A percentile compares a stretch with the other conserved stretches of the same genome.
These are phyloP conservation scores for Passalora sequoiae DNA, from an alignment of 2,329 filamentous ascomycete genomes.

Conservation along the genomic window DNA sequence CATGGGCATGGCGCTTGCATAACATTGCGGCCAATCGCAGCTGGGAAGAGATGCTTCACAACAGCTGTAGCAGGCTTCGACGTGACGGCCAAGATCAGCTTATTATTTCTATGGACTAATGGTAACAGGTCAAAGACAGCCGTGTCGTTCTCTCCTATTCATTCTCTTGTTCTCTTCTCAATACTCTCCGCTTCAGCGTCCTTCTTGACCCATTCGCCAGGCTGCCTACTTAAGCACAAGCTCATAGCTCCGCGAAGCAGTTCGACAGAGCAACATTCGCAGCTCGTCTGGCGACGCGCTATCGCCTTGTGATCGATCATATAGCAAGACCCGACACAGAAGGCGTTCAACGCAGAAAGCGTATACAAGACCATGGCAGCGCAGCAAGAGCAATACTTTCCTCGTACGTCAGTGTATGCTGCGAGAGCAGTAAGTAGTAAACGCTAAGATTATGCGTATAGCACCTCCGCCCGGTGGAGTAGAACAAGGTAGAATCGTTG, in stretches of 20 bases:
- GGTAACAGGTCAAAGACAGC: constrained; percentile 4
- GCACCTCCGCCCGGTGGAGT: constrained; percentile 7
- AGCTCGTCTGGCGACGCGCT: too few relatives aligned
- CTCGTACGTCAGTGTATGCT: constrained; percentile 23
- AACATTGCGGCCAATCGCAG: constrained; percentile 19
- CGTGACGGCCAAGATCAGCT: constrained; percentile 16
- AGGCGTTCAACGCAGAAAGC: too few relatives aligned
- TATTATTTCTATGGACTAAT: constrained; percentile 6
- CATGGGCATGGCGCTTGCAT: constrained; percentile 16
- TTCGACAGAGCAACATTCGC: too few relatives aligned
- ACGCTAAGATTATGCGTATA: neutral
- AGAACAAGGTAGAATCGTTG: constrained; percentile 6
- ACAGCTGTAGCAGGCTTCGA: constrained; percentile 13
- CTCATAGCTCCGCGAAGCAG: too few relatives aligned
- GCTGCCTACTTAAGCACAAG: too few relatives aligned
- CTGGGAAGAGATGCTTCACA: constrained; percentile 12
- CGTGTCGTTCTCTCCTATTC: neutral
- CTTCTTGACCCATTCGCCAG: neutral
- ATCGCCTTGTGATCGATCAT: too few relatives aligned
- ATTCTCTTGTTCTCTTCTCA: neutral
- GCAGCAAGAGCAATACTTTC: constrained; percentile 29
- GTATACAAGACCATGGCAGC: constrained; percentile 18
- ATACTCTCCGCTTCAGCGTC: neutral
- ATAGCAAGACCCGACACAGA: too few relatives aligned
- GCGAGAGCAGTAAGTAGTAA: neutral